Percentiles rank a stretch among this genome's conserved stretches.
Evolutionary conservation across 2,329 filamentous ascomycete genomes (phyloP).

Genomic region (Penicillium sp.): DNA sequence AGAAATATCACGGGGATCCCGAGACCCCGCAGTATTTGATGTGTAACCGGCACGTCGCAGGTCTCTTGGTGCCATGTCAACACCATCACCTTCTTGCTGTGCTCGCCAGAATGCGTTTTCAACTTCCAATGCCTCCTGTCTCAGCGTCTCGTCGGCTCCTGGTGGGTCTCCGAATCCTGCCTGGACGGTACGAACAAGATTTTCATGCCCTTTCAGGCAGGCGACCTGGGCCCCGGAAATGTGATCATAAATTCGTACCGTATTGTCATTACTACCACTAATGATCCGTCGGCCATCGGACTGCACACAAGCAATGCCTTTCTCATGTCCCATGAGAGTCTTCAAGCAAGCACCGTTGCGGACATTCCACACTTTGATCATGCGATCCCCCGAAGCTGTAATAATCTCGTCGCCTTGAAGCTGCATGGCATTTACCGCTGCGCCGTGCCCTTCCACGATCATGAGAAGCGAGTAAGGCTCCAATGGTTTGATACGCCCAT

Average conservation of each 20-base stretch:
- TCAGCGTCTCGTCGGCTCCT: constrained; percentile 73
- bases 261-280: constrained; percentile 93
- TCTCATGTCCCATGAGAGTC: constrained; percentile 82
- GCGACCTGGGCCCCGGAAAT: constrained; percentile 85
- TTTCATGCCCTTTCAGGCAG: constrained; percentile 76
- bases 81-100: constrained; percentile 47
- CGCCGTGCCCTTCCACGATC: constrained; percentile 77
- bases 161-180: constrained; percentile 89
- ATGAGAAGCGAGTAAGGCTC: constrained; percentile 76
- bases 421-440: constrained; percentile 95
- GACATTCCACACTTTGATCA: constrained; percentile 94
- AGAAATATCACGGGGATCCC: constrained; percentile 68
- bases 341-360: constrained; percentile 72
- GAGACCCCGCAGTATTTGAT: constrained; percentile 68
- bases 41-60: constrained; percentile 51
- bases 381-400: constrained; percentile 89
- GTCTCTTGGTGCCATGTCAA: constrained; percentile 44
- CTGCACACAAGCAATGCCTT: constrained; percentile 96
- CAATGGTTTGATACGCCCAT: constrained; percentile 44
- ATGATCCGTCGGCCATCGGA: constrained; percentile 93
- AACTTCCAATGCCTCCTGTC: constrained; percentile 68
- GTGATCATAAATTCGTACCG: constrained; percentile 92
- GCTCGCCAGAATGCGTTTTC: constrained; percentile 71
- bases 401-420: constrained; percentile 83
- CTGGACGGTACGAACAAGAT: constrained; percentile 90